Percentiles rank a stretch among this genome's conserved stretches.
Evolutionary conservation across 2,329 filamentous ascomycete genomes (phyloP).

Genomic region (Hymenoscyphus occultus): DNA sequence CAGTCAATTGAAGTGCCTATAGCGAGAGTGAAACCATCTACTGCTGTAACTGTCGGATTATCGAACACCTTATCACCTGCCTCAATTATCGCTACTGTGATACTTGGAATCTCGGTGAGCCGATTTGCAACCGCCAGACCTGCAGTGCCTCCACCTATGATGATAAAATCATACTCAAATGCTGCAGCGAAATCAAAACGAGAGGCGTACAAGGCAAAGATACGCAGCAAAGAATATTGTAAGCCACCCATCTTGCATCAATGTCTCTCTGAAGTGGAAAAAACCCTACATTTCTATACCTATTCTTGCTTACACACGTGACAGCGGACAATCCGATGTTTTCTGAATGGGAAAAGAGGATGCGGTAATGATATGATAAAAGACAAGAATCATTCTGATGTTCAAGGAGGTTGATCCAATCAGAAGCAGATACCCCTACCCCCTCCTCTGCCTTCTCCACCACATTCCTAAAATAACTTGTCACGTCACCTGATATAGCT

Average conservation of each 20-base stretch:
- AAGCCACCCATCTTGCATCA: slow-evolving; percentile 1
- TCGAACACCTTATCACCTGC: slow-evolving; percentile 21
- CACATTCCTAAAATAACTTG: neutral
- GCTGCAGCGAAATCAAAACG: neutral
- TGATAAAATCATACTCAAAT: slow-evolving; percentile 18
- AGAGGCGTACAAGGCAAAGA: neutral
- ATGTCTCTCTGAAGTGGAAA: neutral
- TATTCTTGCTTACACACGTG: neutral
- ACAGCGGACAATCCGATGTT: neutral
- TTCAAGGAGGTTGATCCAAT: neutral
- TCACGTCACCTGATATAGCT: neutral
- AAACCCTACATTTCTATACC: neutral
- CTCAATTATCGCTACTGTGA: slow-evolving; percentile 27
- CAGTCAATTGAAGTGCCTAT: slow-evolving; percentile 23
- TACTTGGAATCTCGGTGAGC: slow-evolving; percentile 19
- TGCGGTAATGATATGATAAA: neutral
- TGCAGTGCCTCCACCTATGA: slow-evolving; percentile 24
- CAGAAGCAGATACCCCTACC: neutral
- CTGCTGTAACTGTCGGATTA: slow-evolving; percentile 20
- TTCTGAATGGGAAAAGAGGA: neutral
- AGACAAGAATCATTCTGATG: neutral
- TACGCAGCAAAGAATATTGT: neutral
- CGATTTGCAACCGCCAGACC: slow-evolving; percentile 27
- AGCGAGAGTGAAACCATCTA: slow-evolving; percentile 18
- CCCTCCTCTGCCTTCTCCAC: neutral